Evolutionary conservation across 116 monocot species (phyloP), one percentile per base, ranked within the genome.

Genomic region (Dioscorea cayenensis): DNA sequence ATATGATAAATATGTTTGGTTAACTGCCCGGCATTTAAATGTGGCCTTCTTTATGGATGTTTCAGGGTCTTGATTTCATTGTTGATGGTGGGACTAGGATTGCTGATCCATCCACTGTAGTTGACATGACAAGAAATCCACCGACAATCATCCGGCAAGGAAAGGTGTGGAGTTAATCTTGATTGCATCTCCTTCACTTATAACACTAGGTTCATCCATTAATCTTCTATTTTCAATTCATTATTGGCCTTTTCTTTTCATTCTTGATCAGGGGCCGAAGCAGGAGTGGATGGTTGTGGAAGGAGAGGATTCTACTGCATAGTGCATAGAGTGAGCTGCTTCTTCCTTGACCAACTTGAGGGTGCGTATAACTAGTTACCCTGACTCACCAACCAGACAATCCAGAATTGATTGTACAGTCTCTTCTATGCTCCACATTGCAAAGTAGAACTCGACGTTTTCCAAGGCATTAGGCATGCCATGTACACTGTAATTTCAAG

Each of bases 31-130:
- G 12, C 12, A 43, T 43, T 43, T 43, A 12, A 43, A 43, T 12
- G 12, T 43, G 7, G 43, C 43, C 12, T 43, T 43, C 43, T 43
- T 43, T 43, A 43, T n/a, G 63, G 36, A 28, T 77, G 61, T 70
- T 79, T 19, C 64, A 96, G 96, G 96, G 96, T 43, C 79, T 97
- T 75, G 96, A 97, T 83, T 97, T 97, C 80, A 62, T 97, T 79
- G 84, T 97, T 82, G 93, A 92, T 88, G 93, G 84, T 69, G 93
- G 90, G 60, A n/a, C 82, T 13, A 83, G 90, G 84, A 73, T 81
- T n/a, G 92, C 93, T 73, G 93, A 97, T 77, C 96, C 96, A 37
- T 97, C 96, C 49, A 97, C 93, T 14, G 80, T 97, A 32, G 92
- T 97, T 67, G 93, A 97, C 76, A 90, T 97, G 96, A 92, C 88